phyloP scores from a whole-genome alignment of 2,329 filamentous ascomycete genomes.

The Alternaria longipes region DNA sequence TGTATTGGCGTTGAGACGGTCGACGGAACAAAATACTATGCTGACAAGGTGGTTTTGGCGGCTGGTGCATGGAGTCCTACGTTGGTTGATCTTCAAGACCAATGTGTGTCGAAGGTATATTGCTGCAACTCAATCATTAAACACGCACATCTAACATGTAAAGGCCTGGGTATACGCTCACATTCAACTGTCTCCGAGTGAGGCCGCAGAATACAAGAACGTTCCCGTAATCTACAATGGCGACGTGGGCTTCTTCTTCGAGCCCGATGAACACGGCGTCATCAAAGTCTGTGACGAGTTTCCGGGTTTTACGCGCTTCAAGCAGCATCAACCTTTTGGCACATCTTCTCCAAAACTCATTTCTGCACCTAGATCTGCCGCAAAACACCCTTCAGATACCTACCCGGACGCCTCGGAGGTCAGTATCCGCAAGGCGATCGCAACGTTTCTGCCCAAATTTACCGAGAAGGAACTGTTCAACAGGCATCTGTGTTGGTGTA shows the following conservation, averaged over 20 bases:
- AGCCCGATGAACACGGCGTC: constrained; percentile 57
- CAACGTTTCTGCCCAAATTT: constrained; percentile 56
- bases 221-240: constrained; percentile 66
- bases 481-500: constrained; percentile 66
- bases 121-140: background rate
- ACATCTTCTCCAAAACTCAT: constrained; percentile 61
- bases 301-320: constrained; percentile 57
- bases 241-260: constrained; percentile 61
- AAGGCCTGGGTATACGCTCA: constrained; percentile 64
- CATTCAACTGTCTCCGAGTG: constrained; percentile 59
- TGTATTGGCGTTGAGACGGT: constrained; percentile 56
- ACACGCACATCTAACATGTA: background rate
- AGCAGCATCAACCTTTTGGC: constrained; percentile 54
- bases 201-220: constrained; percentile 58
- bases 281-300: constrained; percentile 67
- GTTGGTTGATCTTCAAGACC: constrained; percentile 42
- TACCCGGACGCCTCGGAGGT: constrained; percentile 58
- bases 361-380: constrained; percentile 60
- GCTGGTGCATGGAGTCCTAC: constrained; percentile 48
- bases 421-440: constrained; percentile 45
- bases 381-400: constrained; percentile 55
- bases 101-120: constrained; percentile 63
- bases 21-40: constrained; percentile 55
- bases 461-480: constrained; percentile 54
- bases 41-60: constrained; percentile 57